Evolutionary conservation across 768 basidiomycete genomes (phyloP).

Genomic region (Amanita pallidorosea): DNA sequence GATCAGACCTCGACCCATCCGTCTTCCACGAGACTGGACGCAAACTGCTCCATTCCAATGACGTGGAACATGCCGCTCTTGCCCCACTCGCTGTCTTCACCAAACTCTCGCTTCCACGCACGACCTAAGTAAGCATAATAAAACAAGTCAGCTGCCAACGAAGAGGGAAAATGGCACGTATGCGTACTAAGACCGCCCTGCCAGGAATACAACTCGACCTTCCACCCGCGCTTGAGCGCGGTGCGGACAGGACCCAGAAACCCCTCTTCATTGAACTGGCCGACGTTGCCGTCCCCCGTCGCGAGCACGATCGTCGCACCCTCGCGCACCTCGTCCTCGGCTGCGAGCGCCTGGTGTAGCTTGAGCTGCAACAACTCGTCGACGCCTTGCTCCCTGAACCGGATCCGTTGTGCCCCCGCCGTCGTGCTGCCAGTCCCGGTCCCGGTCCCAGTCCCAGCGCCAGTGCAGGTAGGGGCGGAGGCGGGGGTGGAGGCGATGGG

Average conservation of each 20-base stretch:
- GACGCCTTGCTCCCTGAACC: slow-evolving; percentile 86
- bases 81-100: slow-evolving; percentile 43
- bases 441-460: slow-evolving; percentile 4
- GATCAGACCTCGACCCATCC: slow-evolving; percentile 2
- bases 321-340: slow-evolving; percentile 51
- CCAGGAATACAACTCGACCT: slow-evolving; percentile 92
- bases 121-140: slow-evolving; percentile 27
- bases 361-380: slow-evolving; percentile 93
- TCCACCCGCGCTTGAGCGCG: slow-evolving; percentile 85
- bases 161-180: not conserved
- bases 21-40: slow-evolving; percentile 41
- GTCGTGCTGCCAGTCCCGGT: slow-evolving; percentile 6
- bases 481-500: not conserved
- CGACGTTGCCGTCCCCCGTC: slow-evolving; percentile 88
- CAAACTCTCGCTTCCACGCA: slow-evolving; percentile 69
- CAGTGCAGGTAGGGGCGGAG: slow-evolving; percentile 8
- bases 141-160: not conserved
- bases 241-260: slow-evolving; percentile 82
- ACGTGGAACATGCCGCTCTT: slow-evolving; percentile 38
- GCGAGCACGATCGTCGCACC: slow-evolving; percentile 81
- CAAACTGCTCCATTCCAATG: slow-evolving; percentile 60
- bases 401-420: slow-evolving; percentile 25
- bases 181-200: slow-evolving; percentile 64
- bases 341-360: slow-evolving; percentile 75
- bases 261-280: slow-evolving; percentile 88